phyloP scores from a whole-genome alignment of 2,329 filamentous ascomycete genomes.

The Cadophora sp. region DNA sequence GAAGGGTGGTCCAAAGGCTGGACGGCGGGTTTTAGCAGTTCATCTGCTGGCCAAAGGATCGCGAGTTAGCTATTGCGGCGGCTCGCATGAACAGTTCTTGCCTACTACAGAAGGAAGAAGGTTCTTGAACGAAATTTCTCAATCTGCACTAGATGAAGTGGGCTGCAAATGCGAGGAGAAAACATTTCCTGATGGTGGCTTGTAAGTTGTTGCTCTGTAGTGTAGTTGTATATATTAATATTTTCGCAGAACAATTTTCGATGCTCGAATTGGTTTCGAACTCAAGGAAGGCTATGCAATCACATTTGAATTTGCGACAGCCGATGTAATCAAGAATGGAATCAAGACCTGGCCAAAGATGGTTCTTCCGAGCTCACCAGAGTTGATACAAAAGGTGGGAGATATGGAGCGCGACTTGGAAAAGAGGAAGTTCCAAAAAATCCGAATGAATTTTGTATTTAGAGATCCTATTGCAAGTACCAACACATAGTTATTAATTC shows the following conservation, averaged over 20 bases:
- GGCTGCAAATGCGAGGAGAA: not conserved
- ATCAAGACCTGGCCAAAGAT: not conserved
- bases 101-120: not conserved
- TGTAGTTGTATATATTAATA: not conserved
- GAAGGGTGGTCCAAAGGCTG: not conserved
- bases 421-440: not conserved
- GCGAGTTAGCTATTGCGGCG: not conserved
- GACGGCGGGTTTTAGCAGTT: not conserved
- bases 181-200: not conserved
- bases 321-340: not conserved
- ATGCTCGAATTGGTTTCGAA: not conserved
- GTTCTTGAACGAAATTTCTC: not conserved
- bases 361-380: not conserved
- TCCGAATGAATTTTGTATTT: conserved; percentile 2
- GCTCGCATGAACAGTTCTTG: not conserved
- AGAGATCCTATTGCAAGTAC: not conserved
- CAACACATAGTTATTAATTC: not conserved
- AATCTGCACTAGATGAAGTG: not conserved
- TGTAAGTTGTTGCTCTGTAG: not conserved
- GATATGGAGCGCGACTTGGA: not conserved
- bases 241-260: not conserved
- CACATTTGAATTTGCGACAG: conserved; percentile 4
- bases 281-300: not conserved
- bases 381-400: not conserved
- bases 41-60: not conserved